Evolutionary conservation across 2,329 filamentous ascomycete genomes (phyloP), one percentile per base, ranked within the genome.

Genomic region (Colletotrichum sansevieriae): DNA sequence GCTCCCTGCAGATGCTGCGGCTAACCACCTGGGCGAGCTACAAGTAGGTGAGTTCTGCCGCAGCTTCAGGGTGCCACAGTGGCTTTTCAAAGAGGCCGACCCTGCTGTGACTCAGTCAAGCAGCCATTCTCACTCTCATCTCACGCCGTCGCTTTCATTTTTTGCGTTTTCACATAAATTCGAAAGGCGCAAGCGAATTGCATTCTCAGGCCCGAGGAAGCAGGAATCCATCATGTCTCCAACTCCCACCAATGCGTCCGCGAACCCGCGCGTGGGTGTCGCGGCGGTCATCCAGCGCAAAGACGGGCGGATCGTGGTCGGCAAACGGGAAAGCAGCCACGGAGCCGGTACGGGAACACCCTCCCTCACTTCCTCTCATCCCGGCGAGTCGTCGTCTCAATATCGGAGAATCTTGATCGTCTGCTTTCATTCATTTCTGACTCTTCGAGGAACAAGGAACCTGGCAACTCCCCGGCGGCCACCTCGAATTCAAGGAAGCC

Each of bases 381-480:
- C 35, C 20, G 37, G 22, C 2, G 10, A 0, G 2, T 4, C 51
- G 15, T n/a, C 5, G 18, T 9, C 3, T 6, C 29, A 8, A 55
- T 9, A 47, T 15, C 3, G 5, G 22, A 4, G 6, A 18, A 18
- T 1, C 1, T 20, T 10, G 3, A 2, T 6, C 0, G 5, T 10
- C 29, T 2, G 9, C 12, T 15, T 51, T 5, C 18, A n/a, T 18
- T 18, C 1, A 4, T 18, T 18, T 10, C n/a, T 29, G 29, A 29
- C 29, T 29, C 1, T 29, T 11, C 18, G 2, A 55, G 33, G n/a
- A 12, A 70, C 68, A 87, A 22, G 89, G 87, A 1, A 89, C 86
- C 0, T 88, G 86, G 79, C 90, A 89, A 57, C 85, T 93, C 13
- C 92, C 92, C 0, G 92, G 92, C 22, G 93, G 92, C 0, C 92